Percentiles rank a stretch among this genome's conserved stretches.
phyloP scores from a whole-genome alignment of 2,329 filamentous ascomycete species.

The Neospermospora avenae region DNA sequence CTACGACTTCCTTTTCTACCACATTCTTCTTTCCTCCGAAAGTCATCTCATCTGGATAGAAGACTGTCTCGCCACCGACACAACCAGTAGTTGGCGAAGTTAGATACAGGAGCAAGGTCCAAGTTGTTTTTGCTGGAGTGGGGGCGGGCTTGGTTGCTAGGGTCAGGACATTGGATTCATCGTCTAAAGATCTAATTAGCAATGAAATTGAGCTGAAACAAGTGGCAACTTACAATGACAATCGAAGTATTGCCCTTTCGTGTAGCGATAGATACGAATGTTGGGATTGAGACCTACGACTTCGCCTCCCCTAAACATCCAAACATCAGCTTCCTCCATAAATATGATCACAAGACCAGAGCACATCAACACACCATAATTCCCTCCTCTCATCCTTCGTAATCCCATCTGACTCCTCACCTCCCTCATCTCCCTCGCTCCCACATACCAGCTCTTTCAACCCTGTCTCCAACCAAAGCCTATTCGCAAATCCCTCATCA shows the following conservation, averaged over 20 bases:
- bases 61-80: constrained; percentile 83
- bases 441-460: constrained; percentile 52
- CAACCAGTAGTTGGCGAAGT: constrained; percentile 73
- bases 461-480: constrained; percentile 74
- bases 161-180: constrained; percentile 75
- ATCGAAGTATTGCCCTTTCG: constrained; percentile 84
- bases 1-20: constrained; percentile 60
- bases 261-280: constrained; percentile 86
- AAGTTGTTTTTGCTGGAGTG: constrained; percentile 70
- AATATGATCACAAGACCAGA: background rate
- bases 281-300: constrained; percentile 84
- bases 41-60: constrained; percentile 69
- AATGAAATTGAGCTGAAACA: constrained; percentile 4
- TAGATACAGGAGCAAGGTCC: constrained; percentile 87
- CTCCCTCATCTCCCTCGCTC: constrained; percentile 17
- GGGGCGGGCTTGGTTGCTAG: constrained; percentile 45
- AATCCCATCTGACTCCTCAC: constrained; percentile 27
- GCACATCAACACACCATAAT: constrained; percentile 28
- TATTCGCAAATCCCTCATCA: constrained; percentile 69
- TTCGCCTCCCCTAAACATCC: constrained; percentile 69
- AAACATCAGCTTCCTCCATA: constrained; percentile 28
- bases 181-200: constrained; percentile 54
- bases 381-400: constrained; percentile 27
- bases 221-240: constrained; percentile 73
- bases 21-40: constrained; percentile 40